Evolutionary conservation across 768 basidiomycete genomes (phyloP), one percentile per base, ranked within the genome.

Genomic region (Tricholoma bakamatsutake): DNA sequence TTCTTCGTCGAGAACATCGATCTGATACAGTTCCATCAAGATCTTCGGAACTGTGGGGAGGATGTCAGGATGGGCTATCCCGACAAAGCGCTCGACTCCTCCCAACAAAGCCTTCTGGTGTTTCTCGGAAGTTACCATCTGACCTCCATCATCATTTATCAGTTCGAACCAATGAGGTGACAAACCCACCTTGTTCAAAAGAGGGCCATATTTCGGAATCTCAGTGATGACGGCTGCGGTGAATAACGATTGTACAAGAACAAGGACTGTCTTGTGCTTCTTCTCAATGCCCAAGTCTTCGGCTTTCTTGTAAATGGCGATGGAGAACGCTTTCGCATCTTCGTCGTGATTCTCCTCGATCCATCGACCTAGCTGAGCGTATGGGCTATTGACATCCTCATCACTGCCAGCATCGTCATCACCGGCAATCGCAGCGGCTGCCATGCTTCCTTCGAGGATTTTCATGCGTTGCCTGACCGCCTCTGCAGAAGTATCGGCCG

Each of bases 91-190:
- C 68, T 99, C 97, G 49, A 98, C 74, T 52, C 97, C 97, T 27
- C 97, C 97, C 6, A 98, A 79, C 30, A 99, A 75, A 0, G 94
- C 78, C 72, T 98, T 99, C 70, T 97, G 93, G 64, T 96, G 91
- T 70, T 94, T 98, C 77, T 98, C 96, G 2, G 88, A 87, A 0
- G 87, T 87, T 49, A 90, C 85, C 80, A 95, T 81, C 92, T 95
- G 55, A 48, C 7, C 50, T 50, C 4, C 30, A 35, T 57, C 11
- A 66, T 59, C 42, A 57, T 59, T n/a, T 52, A 15, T 5, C 11
- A 47, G 7, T 6, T 45, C 39, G 2, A 35, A 42, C 52, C 24
- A 37, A 13, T 9, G 10, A 30, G 15, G 10, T n/a, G 35, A 39
- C 52, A 12, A 9, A 71, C 79, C 24, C 56, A 92, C 93, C 80